Evolutionary conservation across 352 stramenopile genomes (phyloP), one percentile per base, ranked within the genome.

Genomic region (Phytopythium chamaehyphon): DNA sequence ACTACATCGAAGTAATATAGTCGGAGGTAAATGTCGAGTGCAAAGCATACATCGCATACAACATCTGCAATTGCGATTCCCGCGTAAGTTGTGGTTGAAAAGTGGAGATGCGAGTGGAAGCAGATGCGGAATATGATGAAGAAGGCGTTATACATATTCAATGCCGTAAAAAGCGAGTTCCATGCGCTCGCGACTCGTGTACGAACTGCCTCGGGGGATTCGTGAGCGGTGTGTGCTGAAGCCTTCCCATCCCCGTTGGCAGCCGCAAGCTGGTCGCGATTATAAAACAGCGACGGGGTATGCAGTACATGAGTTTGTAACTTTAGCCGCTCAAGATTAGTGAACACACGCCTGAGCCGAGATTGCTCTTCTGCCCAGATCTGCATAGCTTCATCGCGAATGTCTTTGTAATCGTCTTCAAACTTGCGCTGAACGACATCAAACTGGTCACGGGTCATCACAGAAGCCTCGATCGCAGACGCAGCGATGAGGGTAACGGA

Each of bases 371-470:
- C 69, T 0, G 44, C 3, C 65, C 71, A 88, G 0, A 61, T n/a
- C 2, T 61, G 48, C 19, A 71, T 40, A 0, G 79, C 79, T 31
- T 82, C 73, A 19, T 62, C 67, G n/a, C 47, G 62, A 28, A 90
- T 86, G 42, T 83, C 71, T 0, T 37, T 28, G 15, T 87, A 55
- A 24, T 90, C 76, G 7, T 83, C 71, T 0, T 68, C 61, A 36
- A 85, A 90, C 40, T 90, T 88, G 18, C 73, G 73, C 9, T 69
- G 55, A 6, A 87, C 68, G 0, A 65, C 54, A 26, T 90, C 80
- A 40, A 93, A 91, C 28, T 91, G 73, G 5, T 90, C 80, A 24
- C 70, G 61, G 8, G 73, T 83, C 77, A 90, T 88, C 8, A 90
- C 71, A 0, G 80, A 90, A 28, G 77, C 73, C 22, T 83, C 65